phyloP scores from a whole-genome alignment of 2,329 filamentous ascomycete species.

The Orbilia blumenaviensis region DNA sequence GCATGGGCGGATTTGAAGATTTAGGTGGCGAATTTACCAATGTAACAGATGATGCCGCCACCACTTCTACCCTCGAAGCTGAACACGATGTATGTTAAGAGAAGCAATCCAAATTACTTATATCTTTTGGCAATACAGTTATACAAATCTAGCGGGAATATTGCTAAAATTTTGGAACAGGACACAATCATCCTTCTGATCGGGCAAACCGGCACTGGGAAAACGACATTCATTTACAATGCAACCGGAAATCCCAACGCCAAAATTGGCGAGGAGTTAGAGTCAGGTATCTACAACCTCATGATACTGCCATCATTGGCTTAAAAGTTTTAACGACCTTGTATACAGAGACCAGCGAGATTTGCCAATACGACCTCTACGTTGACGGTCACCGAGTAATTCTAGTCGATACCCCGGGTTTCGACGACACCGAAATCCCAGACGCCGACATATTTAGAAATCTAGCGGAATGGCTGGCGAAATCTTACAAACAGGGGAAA shows the following conservation, averaged over 20 bases:
- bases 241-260: background rate
- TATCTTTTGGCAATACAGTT: no score
- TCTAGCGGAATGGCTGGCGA: conserved; percentile 57
- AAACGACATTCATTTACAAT: background rate
- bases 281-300: background rate
- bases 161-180: background rate
- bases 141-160: background rate
- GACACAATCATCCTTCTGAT: background rate
- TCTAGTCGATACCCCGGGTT: conserved; percentile 60
- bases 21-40: background rate
- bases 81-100: background rate
- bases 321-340: no score
- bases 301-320: no score
- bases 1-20: background rate
- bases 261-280: background rate
- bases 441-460: conserved; percentile 59
- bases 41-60: background rate
- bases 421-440: conserved; percentile 58
- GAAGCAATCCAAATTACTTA: no score
- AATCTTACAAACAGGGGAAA: conserved; percentile 57
- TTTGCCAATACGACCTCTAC: background rate
- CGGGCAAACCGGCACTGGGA: background rate
- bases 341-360: background rate
- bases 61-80: background rate
- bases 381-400: background rate